Evolutionary conservation across 371 early-diverging fungal species (phyloP).

Genomic region (Homolaphlyctis polyrhiza): DNA sequence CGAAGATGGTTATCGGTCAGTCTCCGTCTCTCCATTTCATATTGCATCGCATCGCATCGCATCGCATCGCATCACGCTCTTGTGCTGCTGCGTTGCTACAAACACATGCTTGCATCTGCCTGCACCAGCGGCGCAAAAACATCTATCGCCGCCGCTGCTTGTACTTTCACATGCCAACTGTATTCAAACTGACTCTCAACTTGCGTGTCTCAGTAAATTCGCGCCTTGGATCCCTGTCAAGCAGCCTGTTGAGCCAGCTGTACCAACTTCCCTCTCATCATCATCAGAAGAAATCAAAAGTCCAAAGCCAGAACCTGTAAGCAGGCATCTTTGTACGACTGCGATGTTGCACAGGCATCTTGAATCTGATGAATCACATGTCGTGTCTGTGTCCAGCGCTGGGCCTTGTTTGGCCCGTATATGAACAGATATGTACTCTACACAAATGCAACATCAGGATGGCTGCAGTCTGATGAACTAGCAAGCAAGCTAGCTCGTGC

Average conservation of each 20-base stretch:
- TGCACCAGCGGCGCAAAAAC: too few relatives aligned
- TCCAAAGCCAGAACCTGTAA: too few relatives aligned
- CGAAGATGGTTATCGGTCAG: constrained; percentile 73
- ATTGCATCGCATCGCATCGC: too few relatives aligned
- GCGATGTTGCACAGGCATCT: too few relatives aligned
- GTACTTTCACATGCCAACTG: too few relatives aligned
- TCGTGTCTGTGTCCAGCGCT: constrained; percentile 32
- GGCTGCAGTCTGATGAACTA: constrained; percentile 57
- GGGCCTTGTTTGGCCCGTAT: constrained; percentile 71
- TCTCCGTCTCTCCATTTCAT: too few relatives aligned
- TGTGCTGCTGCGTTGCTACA: too few relatives aligned
- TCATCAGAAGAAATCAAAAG: background rate
- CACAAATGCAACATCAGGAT: constrained; percentile 56
- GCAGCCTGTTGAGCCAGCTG: background rate
- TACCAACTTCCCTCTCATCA: background rate
- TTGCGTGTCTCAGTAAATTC: constrained; percentile 1
- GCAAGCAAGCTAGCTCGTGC: constrained; percentile 67
- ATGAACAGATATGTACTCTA: constrained; percentile 70
- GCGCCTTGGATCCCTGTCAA: background rate
- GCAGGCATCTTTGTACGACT: too few relatives aligned
- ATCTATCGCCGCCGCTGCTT: too few relatives aligned
- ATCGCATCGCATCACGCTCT: too few relatives aligned
- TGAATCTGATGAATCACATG: background rate
- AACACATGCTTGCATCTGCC: too few relatives aligned
- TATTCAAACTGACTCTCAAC: background rate